phyloP scores from a whole-genome alignment of 306 rosid genomes.

The Chamaecrista fasciculata region DNA sequence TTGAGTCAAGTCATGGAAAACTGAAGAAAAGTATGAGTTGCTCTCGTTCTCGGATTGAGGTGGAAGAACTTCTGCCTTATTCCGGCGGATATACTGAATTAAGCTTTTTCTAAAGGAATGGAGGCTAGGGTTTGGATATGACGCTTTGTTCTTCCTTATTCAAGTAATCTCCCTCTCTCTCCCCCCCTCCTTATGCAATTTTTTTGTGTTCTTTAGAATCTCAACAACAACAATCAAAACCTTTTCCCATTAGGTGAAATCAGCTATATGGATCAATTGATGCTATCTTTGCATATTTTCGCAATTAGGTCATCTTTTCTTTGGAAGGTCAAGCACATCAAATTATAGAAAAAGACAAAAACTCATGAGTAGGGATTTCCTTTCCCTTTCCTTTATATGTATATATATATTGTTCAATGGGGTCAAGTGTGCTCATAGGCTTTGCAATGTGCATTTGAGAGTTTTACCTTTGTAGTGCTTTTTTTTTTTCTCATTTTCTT shows the following conservation, averaged over 20 bases:
- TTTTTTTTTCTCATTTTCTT: slow-evolving; percentile 18
- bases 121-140: slow-evolving; percentile 36
- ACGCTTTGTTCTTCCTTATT: slow-evolving; percentile 36
- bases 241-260: no score
- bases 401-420: no score
- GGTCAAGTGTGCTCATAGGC: no score
- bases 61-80: slow-evolving; percentile 88
- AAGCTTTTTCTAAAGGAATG: slow-evolving; percentile 71
- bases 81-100: slow-evolving; percentile 94
- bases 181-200: slow-evolving; percentile 1
- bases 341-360: slow-evolving; percentile 21
- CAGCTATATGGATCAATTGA: no score
- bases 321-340: slow-evolving; percentile 16
- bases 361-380: slow-evolving; percentile 17
- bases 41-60: slow-evolving; percentile 83
- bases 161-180: slow-evolving; percentile 45
- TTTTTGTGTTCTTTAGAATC: no score
- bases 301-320: no score
- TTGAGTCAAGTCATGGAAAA: slow-evolving; percentile 72
- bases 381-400: no score
- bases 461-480: no score
- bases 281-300: slow-evolving; percentile 8
- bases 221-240: no score
- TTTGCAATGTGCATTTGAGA: no score
- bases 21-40: slow-evolving; percentile 88